Evolutionary conservation across 345 rosid species (phyloP).

Genomic region (Tarenaya hassleriana): DNA sequence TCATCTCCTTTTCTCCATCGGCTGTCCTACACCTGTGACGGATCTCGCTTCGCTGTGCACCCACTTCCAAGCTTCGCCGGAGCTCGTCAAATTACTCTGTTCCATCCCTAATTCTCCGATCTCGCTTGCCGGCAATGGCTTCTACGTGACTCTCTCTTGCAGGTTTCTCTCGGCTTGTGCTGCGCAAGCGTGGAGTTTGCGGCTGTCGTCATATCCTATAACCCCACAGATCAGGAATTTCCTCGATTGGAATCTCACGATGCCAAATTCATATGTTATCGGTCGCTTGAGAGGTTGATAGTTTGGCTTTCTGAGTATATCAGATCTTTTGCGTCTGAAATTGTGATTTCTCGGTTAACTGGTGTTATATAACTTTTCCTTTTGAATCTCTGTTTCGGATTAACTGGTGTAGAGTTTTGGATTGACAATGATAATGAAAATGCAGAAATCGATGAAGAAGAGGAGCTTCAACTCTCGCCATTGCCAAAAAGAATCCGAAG

Average conservation of each 20-base stretch:
- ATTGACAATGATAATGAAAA: neutral
- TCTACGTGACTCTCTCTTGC: constrained; percentile 23
- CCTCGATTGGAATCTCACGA: constrained; percentile 11
- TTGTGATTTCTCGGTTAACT: neutral
- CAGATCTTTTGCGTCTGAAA: constrained; percentile 2
- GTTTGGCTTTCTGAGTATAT: neutral
- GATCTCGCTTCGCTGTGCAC: constrained; percentile 17
- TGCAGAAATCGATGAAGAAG: constrained; percentile 19
- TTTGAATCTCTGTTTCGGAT: no score
- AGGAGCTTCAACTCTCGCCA: constrained; percentile 17
- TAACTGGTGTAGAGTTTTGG: constrained; percentile 8
- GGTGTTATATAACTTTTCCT: neutral
- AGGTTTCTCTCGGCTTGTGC: constrained; percentile 22
- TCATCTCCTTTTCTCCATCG: constrained; percentile 23
- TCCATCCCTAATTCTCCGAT: constrained; percentile 29
- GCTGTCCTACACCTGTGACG: constrained; percentile 12
- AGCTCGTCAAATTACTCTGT: constrained; percentile 17
- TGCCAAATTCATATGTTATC: constrained; percentile 2
- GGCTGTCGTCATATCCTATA: constrained; percentile 13
- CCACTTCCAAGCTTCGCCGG: constrained; percentile 16
- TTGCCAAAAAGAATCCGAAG: constrained; percentile 21
- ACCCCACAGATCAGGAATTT: constrained; percentile 11
- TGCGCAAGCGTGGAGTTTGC: constrained; percentile 13
- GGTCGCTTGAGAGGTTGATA: constrained; percentile 18
- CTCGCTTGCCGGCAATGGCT: constrained; percentile 22